Conservation (phyloP, 2,329 filamentous ascomycete genomes). For the Acrocalymma vagum region DNA sequence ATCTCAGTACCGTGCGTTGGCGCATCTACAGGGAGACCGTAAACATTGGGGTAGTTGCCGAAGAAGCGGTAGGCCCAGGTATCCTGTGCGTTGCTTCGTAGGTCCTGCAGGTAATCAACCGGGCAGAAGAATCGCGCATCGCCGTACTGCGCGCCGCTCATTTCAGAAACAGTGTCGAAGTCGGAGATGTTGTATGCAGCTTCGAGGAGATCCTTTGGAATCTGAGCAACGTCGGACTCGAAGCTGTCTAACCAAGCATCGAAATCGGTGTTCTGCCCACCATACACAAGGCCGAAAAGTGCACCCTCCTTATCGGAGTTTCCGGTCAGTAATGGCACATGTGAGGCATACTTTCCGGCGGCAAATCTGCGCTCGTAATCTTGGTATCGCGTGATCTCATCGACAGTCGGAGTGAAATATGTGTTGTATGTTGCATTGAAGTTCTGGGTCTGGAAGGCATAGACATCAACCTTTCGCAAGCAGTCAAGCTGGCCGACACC, state of each 20-base stretch:
- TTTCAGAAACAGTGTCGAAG: constrained; percentile 48
- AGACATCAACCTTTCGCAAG: constrained; percentile 28
- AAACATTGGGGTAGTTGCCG: constrained; percentile 52
- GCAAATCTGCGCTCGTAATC: constrained; percentile 30
- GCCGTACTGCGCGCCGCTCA: constrained; percentile 54
- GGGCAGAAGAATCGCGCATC: constrained; percentile 58
- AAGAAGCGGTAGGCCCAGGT: constrained; percentile 58
- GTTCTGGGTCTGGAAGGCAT: constrained; percentile 31
- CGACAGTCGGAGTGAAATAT: constrained; percentile 30
- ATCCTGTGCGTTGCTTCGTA: constrained; percentile 48
- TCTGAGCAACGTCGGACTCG: constrained; percentile 50
- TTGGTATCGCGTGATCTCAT: constrained; percentile 30
- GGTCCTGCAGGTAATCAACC: constrained; percentile 44
- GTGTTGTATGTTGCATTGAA: constrained; percentile 35
- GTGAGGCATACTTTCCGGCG: constrained; percentile 33
- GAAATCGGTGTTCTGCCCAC: constrained; percentile 41
- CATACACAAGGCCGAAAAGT: constrained; percentile 33
- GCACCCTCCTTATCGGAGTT: constrained; percentile 37
- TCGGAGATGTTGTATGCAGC: constrained; percentile 47
- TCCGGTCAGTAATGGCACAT: constrained; percentile 34
- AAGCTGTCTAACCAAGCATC: constrained; percentile 56
- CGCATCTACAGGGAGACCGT: constrained; percentile 36
- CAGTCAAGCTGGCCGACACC: constrained; percentile 29
- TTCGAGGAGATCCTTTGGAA: constrained; percentile 44
- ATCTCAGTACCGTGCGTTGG: constrained; percentile 53